phyloP scores from a whole-genome alignment of 2,329 filamentous ascomycete species.

The Cercospora nicotianae region DNA sequence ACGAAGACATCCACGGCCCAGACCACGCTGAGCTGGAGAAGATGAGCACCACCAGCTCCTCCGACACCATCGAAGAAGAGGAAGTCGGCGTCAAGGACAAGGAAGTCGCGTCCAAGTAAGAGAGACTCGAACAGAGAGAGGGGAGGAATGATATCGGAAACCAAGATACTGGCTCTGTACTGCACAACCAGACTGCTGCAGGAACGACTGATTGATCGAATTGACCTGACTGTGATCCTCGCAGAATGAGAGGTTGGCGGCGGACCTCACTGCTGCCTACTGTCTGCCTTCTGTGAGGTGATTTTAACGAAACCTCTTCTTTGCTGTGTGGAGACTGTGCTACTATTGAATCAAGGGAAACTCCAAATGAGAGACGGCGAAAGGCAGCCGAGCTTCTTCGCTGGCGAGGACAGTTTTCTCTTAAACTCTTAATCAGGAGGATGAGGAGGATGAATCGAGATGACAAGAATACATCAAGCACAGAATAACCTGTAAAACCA shows the following conservation, averaged over 20 bases:
- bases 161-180: conserved; percentile 18
- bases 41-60: conserved; percentile 48
- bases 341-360: conserved; percentile 2
- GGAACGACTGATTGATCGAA: background rate
- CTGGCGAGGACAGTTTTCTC: conserved; percentile 19
- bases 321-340: conserved; percentile 8
- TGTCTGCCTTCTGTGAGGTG: background rate
- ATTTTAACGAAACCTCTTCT: conserved; percentile 8
- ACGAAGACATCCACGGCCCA: conserved; percentile 73
- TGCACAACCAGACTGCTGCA: conserved; percentile 17
- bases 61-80: conserved; percentile 60
- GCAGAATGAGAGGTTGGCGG: background rate
- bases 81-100: conserved; percentile 50
- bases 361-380: background rate
- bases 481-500: conserved; percentile 6
- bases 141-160: background rate
- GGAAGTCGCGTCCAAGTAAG: conserved; percentile 9
- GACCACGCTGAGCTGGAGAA: conserved; percentile 52
- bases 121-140: background rate
- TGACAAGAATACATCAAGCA: conserved; percentile 4
- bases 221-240: conserved; percentile 3
- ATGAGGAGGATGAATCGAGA: conserved; percentile 9
- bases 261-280: background rate
- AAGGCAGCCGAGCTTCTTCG: conserved; percentile 13
- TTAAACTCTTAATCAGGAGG: background rate